These are phyloP conservation scores for Senna siamea DNA, from an alignment of 306 rosid species.

Conservation along the genomic window DNA sequence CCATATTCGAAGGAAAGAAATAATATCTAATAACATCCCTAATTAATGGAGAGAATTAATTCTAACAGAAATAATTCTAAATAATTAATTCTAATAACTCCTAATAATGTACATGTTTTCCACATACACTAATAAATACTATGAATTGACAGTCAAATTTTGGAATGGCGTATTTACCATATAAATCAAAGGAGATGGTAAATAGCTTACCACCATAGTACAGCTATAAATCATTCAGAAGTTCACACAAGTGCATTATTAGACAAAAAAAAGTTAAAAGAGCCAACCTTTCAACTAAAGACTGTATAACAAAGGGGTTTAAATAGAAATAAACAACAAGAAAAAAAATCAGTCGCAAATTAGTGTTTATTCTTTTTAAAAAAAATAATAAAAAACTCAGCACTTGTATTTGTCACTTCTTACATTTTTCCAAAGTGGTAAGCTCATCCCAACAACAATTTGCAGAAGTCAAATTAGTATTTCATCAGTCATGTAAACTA, in stretches of 20 bases:
- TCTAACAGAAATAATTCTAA: too few relatives aligned
- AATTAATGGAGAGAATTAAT: too few relatives aligned
- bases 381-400: not conserved
- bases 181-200: slow-evolving; percentile 6
- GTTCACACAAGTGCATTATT: slow-evolving; percentile 4
- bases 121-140: slow-evolving; percentile 1
- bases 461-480: not conserved
- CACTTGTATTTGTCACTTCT: not conserved
- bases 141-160: slow-evolving; percentile 10
- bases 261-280: not conserved
- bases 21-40: too few relatives aligned
- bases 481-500: not conserved
- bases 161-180: slow-evolving; percentile 3
- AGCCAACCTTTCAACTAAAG: not conserved
- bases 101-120: too few relatives aligned
- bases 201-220: not conserved
- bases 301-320: not conserved
- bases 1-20: too few relatives aligned
- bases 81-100: too few relatives aligned
- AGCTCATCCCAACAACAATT: not conserved
- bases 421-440: slow-evolving; percentile 2
- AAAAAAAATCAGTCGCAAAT: not conserved
- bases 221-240: slow-evolving; percentile 7
- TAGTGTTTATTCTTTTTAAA: not conserved
- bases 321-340: not conserved